These are phyloP conservation scores for Veloporphyrellus conicus DNA, from an alignment of 1,284 basidiomycete genomes.

Conservation along the genomic window DNA sequence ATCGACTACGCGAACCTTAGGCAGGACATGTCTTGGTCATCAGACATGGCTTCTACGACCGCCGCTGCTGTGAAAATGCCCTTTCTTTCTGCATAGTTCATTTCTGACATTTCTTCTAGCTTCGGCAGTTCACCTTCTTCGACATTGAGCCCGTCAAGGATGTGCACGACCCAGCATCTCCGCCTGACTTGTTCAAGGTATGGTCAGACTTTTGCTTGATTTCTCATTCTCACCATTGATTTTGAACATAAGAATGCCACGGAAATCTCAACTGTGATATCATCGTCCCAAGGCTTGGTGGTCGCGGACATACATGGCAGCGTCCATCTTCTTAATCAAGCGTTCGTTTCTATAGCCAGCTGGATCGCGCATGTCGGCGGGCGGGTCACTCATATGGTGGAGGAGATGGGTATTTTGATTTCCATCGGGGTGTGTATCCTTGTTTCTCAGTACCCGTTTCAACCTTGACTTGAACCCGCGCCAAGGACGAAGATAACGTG, in stretches of 20 bases:
- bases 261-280: slow-evolving; percentile 66
- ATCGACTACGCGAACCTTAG: no score
- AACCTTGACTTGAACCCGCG: slow-evolving; percentile 7
- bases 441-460: slow-evolving; percentile 1
- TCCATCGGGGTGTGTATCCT: slow-evolving; percentile 71
- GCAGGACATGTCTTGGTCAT: not conserved
- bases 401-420: slow-evolving; percentile 73
- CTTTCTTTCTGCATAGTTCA: not conserved
- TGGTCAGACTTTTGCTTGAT: slow-evolving; percentile 1
- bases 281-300: slow-evolving; percentile 61
- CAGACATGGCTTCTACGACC: slow-evolving; percentile 11
- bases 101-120: slow-evolving; percentile 42
- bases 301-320: slow-evolving; percentile 81
- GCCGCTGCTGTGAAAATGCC: slow-evolving; percentile 15
- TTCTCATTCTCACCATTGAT: slow-evolving; percentile 1
- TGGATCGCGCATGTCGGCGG: slow-evolving; percentile 78
- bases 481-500: slow-evolving; percentile 73
- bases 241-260: slow-evolving; percentile 46
- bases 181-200: slow-evolving; percentile 78
- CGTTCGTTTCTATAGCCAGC: slow-evolving; percentile 67
- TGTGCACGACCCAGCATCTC: slow-evolving; percentile 66
- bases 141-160: slow-evolving; percentile 74
- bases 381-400: slow-evolving; percentile 79
- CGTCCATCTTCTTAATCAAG: slow-evolving; percentile 68
- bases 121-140: slow-evolving; percentile 84